phyloP scores from a whole-genome alignment of 805 yeast genomes.

The Lachancea meyersii region DNA sequence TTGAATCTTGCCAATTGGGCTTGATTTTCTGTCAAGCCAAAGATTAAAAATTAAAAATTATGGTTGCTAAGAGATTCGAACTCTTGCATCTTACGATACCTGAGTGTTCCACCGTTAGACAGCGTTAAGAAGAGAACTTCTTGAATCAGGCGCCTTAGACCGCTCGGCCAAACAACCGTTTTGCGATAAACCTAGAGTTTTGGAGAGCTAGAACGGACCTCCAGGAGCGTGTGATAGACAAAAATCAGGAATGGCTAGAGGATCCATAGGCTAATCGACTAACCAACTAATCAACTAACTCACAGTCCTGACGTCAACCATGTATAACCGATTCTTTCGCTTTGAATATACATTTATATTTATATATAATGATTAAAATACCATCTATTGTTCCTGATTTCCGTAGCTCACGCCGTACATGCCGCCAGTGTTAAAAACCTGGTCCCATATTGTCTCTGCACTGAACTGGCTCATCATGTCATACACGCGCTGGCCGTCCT shows the following conservation, averaged over 20 bases:
- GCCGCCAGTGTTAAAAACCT: conserved; percentile 18
- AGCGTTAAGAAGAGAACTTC: conserved; percentile 21
- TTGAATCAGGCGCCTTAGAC: conserved; percentile 31
- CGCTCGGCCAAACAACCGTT: conserved; percentile 30
- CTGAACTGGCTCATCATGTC: conserved; percentile 60
- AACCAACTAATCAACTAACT: too few relatives aligned
- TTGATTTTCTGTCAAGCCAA: too few relatives aligned
- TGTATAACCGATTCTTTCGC: not conserved
- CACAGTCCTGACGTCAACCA: not conserved
- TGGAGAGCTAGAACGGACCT: too few relatives aligned
- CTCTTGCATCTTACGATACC: conserved; percentile 30
- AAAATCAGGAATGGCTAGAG: too few relatives aligned
- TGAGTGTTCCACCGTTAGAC: conserved; percentile 20
- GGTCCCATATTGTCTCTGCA: conserved; percentile 61
- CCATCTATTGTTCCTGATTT: not conserved
- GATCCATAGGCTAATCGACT: too few relatives aligned
- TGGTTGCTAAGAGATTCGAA: conserved; percentile 30
- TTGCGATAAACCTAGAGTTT: not conserved
- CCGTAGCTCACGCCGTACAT: not conserved
- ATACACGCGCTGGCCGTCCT: conserved; percentile 50
- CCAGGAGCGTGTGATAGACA: too few relatives aligned
- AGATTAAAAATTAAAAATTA: conserved; percentile 11
- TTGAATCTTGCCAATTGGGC: too few relatives aligned
- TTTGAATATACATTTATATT: not conserved
- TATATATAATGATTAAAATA: not conserved